Conservation (phyloP, 306 rosid genomes). For the Sindora glabra region DNA sequence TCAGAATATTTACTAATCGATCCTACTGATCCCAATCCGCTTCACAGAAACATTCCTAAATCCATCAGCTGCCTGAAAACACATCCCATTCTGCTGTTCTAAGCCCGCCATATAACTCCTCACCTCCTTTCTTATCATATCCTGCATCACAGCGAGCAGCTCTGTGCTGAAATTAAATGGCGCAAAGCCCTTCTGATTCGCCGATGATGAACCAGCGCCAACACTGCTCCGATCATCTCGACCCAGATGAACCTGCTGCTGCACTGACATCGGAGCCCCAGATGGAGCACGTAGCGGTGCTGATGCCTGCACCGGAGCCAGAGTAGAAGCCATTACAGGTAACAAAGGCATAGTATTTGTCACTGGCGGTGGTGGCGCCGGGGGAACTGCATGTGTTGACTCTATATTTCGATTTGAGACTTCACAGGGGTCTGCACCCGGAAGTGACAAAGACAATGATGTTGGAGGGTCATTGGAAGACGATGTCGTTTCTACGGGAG, state of each 20-base stretch:
- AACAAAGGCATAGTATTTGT: neutral
- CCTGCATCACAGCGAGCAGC: constrained; percentile 79
- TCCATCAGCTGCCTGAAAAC: constrained; percentile 39
- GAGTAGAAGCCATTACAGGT: neutral
- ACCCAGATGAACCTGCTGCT: neutral
- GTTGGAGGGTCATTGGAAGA: constrained; percentile 53
- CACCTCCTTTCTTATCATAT: constrained; percentile 83
- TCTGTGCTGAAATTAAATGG: constrained; percentile 44
- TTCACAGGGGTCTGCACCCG: constrained; percentile 47
- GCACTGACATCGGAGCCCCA: neutral
- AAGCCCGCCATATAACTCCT: constrained; percentile 65
- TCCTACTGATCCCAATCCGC: constrained; percentile 49
- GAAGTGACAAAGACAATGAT: constrained; percentile 67
- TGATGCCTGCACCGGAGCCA: neutral
- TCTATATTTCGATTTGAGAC: constrained; percentile 14
- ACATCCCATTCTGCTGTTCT: constrained; percentile 41
- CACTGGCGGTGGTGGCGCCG: no score
- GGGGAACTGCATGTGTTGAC: neutral
- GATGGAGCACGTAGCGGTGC: neutral
- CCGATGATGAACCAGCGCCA: neutral
- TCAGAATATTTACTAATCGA: constrained; percentile 16
- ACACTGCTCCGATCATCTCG: neutral
- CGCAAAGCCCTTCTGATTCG: constrained; percentile 11
- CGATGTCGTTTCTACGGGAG: constrained; percentile 41
- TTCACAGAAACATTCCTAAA: constrained; percentile 53